phyloP scores from a whole-genome alignment of 495 filamentous ascomycete species.

The Ascobolus immersus region DNA sequence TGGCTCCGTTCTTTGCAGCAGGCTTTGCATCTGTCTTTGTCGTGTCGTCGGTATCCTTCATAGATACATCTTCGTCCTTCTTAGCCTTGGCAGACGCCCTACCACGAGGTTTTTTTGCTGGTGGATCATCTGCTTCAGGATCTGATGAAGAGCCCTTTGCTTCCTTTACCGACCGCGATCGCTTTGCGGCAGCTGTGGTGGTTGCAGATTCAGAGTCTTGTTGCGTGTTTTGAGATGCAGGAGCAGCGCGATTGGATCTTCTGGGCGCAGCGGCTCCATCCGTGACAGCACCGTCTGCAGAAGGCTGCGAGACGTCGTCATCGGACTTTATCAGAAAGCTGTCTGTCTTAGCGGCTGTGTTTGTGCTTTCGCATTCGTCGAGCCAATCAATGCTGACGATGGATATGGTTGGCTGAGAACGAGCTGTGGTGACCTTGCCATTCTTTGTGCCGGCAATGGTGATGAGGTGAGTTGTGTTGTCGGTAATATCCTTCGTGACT shows the following conservation, averaged over 20 bases:
- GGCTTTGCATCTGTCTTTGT: conserved; percentile 15
- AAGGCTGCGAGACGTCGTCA: conserved; percentile 4
- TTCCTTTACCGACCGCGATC: too few species aligned
- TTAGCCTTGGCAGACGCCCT: not conserved
- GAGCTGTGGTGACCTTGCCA: conserved; percentile 4
- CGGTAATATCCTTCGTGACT: too few species aligned
- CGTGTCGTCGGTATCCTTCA: conserved; percentile 11
- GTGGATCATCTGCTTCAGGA: not conserved
- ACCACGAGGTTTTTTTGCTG: conserved; percentile 8
- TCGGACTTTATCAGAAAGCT: conserved; percentile 14
- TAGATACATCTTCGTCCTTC: conserved; percentile 9
- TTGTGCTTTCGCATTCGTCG: conserved; percentile 22
- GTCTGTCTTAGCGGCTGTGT: conserved; percentile 21
- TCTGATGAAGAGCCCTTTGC: not conserved
- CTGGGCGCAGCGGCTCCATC: conserved; percentile 5
- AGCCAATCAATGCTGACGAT: conserved; percentile 42
- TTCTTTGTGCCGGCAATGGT: conserved; percentile 28
- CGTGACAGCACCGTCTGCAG: conserved; percentile 11
- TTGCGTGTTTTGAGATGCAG: not conserved
- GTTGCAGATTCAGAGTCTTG: conserved; percentile 7
- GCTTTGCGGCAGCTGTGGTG: too few species aligned
- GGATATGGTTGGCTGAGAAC: conserved; percentile 20
- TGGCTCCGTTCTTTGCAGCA: conserved; percentile 7
- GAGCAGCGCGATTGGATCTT: not conserved
- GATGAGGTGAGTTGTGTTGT: conserved; percentile 33